Evolutionary conservation across 2,329 filamentous ascomycete species (phyloP), one percentile per base, ranked within the genome.

Genomic region (Colletotrichum tamarilloi): DNA sequence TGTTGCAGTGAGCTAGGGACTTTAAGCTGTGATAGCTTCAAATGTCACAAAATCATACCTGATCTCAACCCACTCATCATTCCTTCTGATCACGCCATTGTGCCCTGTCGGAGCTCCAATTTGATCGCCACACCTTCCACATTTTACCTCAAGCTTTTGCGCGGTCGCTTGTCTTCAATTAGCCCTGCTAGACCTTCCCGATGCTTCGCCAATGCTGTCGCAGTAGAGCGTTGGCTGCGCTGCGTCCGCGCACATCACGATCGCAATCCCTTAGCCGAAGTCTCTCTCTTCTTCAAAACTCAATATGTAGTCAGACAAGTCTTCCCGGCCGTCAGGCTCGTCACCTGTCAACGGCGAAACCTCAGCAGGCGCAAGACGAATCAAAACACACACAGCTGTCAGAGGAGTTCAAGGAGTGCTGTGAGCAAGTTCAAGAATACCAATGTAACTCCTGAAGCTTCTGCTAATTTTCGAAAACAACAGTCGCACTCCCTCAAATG

Each of bases 401-500:
- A 26, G 60, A 55, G 5, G 55, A 73, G 16, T 74, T 75, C 67
- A 75, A 75, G 55, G 63, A 69, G 22, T 69, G 66, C 59, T 74
- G 69, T 76, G 30, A 55, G 74, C 38, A 59, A 30, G 11, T 56
- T 32, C 24, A 19, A 56, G 35, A n/a, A 49, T 24, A 52, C 26
- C 24, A 42, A 30, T 26, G 19, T 19, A 32, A 52, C 7, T n/a
- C 9, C 5, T 14, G n/a, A 26, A 16, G 19, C 56, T 8, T 14
- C 22, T 26, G 53, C 46, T 68, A n/a, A 63, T 22, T 9, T n/a
- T 22, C 9, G 3, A 5, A 7, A 5, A 24, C 38, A 42, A 11
- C 68, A 80, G 82, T 81, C 68, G 74, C 79, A 24, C 80, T 81
- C 30, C 78, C 79, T 4, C 73, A 74, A 4, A 80, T 80, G 14